Percentiles rank a stretch among this genome's conserved stretches.
Conservation (phyloP, 2,329 filamentous ascomycete species). For the Colletotrichum sp. region DNA sequence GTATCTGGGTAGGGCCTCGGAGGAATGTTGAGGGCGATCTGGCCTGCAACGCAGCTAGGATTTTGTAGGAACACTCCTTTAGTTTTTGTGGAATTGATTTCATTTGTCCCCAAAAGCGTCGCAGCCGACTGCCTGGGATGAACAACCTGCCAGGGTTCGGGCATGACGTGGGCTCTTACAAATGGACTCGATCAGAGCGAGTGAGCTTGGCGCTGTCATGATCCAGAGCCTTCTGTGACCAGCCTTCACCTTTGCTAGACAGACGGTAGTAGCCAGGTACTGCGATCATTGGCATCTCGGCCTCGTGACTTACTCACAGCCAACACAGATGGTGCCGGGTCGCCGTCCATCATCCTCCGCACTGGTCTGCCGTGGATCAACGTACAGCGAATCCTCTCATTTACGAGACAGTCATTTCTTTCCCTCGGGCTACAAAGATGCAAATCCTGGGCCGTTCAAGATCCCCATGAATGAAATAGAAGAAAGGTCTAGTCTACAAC, state of each 20-base stretch:
- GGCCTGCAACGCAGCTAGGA: neutral
- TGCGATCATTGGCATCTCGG: neutral
- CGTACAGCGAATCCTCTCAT: neutral
- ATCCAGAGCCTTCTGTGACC: neutral
- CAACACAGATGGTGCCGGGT: rapidly evolving
- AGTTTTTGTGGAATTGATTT: neutral
- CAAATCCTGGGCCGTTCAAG: neutral
- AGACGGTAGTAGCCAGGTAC: neutral
- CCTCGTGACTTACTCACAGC: neutral
- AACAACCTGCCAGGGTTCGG: rapidly evolving
- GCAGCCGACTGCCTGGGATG: neutral
- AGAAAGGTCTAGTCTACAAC: neutral
- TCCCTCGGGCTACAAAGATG: neutral
- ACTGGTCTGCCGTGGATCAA: neutral
- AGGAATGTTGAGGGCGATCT: neutral
- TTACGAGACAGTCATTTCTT: neutral
- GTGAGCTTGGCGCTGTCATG: neutral
- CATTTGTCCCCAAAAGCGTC: neutral
- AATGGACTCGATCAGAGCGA: neutral
- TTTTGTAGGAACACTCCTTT: neutral
- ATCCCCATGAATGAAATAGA: neutral
- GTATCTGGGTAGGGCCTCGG: neutral
- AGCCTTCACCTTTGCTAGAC: neutral
- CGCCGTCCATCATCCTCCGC: neutral
- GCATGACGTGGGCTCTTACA: neutral